Base-by-base conservation (phyloP, 2,329 filamentous ascomycete genomes). In the Beauveria scarabaeidicola region DNA sequence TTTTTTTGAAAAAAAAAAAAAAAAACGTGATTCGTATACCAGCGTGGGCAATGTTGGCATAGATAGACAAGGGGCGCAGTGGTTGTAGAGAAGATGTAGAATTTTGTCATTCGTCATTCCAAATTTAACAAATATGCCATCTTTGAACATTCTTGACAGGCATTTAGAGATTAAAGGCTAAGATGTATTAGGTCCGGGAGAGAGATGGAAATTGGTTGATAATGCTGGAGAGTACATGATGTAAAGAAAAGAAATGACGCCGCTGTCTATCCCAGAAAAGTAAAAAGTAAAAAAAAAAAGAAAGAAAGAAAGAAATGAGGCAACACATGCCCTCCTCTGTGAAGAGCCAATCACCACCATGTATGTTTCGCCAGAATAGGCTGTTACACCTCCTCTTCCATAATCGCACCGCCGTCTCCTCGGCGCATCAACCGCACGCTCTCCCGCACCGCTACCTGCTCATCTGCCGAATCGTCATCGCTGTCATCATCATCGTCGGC, bases 401-500 rank as follows among this genome's bases (percentile, higher is more conserved):
- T 15, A 10, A 51, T 56, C 9, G 38, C 29, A 10, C 36, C n/a
- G 5, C 52, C 52, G 7, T 58, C 47, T 6, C 47, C 44, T 40
- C 53, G n/a, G 5, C 52, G 43, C 36, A 55, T 50, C 36, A 58
- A 13, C 21, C 32, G 50, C 25, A 25, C n/a, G 3, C 43, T 44
- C 38, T 61, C 43, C 1, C 44, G 48, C 8, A 61, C 61, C 10
- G 60, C 61, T 11, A 10, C n/a, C 1, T 64, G 64, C 2, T 66
- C 66, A 3, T 68, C 64, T 52, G 59, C 51, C 61, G 65, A 19
- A 57, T 70, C 59, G 46, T 68, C 53, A 3, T 70, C 70, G 2
- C 74, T 71, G 1, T 74, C 72, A 19, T 75, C 69, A 17, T 72
- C 73, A 21, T 73, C 73, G 1, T 69, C 71, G 7, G 67, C 68